Evolutionary conservation across 805 yeast species (phyloP).

Genomic region (Yamadazyma sp.): DNA sequence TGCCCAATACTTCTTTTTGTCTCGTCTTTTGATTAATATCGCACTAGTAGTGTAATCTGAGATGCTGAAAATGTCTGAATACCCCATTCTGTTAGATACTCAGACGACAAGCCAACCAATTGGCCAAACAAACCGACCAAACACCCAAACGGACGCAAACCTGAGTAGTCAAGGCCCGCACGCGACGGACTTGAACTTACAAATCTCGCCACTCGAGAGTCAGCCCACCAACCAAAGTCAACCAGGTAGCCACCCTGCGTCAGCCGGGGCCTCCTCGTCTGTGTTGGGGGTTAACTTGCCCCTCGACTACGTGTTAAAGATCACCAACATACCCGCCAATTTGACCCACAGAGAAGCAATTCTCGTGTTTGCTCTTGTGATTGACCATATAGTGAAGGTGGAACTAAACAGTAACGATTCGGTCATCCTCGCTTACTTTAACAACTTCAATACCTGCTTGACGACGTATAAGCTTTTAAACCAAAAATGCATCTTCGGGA

Average conservation of each 20-base stretch:
- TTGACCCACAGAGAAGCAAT: conserved; percentile 65
- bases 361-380: conserved; percentile 66
- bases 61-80: conserved; percentile 16
- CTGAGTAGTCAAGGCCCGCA: too few species aligned
- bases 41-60: too few species aligned
- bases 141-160: too few species aligned
- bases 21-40: too few species aligned
- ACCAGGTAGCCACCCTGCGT: too few species aligned
- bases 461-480: conserved; percentile 42
- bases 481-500: conserved; percentile 41
- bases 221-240: too few species aligned
- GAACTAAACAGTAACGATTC: conserved; percentile 39
- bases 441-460: conserved; percentile 37
- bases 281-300: neutral
- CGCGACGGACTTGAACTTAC: too few species aligned
- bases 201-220: too few species aligned
- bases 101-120: neutral
- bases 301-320: conserved; percentile 16
- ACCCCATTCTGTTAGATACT: conserved; percentile 12
- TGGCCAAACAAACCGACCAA: too few species aligned
- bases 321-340: conserved; percentile 64
- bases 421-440: conserved; percentile 35
- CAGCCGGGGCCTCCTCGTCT: neutral
- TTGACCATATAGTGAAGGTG: conserved; percentile 52
- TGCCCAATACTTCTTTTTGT: too few species aligned